phyloP scores from a whole-genome alignment of 352 stramenopile genomes.

The Globisporangium recalcitrans region DNA sequence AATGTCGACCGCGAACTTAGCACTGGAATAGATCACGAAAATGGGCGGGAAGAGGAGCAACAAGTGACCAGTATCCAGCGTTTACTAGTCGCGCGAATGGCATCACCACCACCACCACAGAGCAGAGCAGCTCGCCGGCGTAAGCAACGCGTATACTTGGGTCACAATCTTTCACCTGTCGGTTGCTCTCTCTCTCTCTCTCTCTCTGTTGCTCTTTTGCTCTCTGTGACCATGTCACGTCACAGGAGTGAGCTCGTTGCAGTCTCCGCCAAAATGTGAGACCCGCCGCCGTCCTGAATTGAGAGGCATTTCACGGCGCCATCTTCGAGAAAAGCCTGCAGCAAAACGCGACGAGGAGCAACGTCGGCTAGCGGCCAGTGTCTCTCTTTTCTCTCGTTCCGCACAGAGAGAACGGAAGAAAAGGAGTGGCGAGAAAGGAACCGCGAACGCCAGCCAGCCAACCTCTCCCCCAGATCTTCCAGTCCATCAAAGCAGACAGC shows the following conservation, averaged over 20 bases:
- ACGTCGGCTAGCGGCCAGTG: background rate
- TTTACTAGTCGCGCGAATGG: background rate
- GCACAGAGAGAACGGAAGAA: background rate
- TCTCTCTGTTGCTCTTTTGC: no score
- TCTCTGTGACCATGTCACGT: slow-evolving; percentile 1
- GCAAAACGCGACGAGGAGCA: slow-evolving; percentile 8
- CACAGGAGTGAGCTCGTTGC: background rate
- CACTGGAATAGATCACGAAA: background rate
- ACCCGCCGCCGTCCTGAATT: slow-evolving; percentile 26
- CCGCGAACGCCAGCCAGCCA: background rate
- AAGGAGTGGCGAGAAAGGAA: slow-evolving; percentile 18
- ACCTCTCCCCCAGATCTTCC: background rate
- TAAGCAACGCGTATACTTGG: background rate
- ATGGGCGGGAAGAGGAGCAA: background rate
- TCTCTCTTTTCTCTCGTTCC: background rate
- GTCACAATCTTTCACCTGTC: background rate
- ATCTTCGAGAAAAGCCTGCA: slow-evolving; percentile 8
- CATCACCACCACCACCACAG: background rate
- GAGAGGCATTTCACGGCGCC: slow-evolving; percentile 19
- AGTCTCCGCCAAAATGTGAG: slow-evolving; percentile 16
- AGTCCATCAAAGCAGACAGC: slow-evolving; percentile 5
- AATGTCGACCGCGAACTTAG: no score
- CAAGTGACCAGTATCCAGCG: no score
- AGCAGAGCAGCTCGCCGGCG: no score
- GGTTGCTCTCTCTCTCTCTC: background rate